Evolutionary conservation across 129 eudicot genomes (phyloP).

Genomic region (Flaveria sonorensis): DNA sequence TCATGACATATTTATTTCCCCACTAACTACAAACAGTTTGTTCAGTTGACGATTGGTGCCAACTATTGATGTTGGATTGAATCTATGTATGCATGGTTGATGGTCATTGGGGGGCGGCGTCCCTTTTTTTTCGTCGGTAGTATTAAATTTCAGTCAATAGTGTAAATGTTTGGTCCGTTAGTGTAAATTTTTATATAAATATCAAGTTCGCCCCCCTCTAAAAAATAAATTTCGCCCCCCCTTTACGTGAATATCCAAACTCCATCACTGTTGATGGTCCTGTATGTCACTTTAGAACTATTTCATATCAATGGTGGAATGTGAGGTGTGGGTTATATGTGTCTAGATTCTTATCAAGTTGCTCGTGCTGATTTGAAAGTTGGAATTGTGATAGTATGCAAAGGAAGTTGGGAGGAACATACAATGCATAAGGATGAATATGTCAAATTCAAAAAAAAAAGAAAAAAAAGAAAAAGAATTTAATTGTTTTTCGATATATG

Average conservation of each 20-base stretch:
- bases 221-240: too few species aligned
- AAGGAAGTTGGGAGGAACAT: background rate
- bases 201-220: too few species aligned
- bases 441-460: too few species aligned
- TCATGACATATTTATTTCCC: background rate
- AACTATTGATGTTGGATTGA: background rate
- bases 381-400: background rate
- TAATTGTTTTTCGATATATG: too few species aligned
- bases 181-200: too few species aligned
- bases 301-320: constrained; percentile 2
- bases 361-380: constrained; percentile 6
- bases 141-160: too few species aligned
- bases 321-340: background rate
- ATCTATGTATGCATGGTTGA: background rate
- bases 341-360: background rate
- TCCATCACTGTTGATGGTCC: too few species aligned
- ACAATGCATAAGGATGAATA: background rate
- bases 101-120: too few species aligned
- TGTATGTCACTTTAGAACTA: background rate
- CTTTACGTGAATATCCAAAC: too few species aligned
- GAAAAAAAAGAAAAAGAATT: too few species aligned
- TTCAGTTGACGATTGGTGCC: constrained; percentile 10
- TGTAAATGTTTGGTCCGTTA: too few species aligned
- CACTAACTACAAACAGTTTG: constrained; percentile 13
- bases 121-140: too few species aligned